phyloP scores from a whole-genome alignment of 2,329 filamentous ascomycete species.

The Drechslerella coelobrocha region DNA sequence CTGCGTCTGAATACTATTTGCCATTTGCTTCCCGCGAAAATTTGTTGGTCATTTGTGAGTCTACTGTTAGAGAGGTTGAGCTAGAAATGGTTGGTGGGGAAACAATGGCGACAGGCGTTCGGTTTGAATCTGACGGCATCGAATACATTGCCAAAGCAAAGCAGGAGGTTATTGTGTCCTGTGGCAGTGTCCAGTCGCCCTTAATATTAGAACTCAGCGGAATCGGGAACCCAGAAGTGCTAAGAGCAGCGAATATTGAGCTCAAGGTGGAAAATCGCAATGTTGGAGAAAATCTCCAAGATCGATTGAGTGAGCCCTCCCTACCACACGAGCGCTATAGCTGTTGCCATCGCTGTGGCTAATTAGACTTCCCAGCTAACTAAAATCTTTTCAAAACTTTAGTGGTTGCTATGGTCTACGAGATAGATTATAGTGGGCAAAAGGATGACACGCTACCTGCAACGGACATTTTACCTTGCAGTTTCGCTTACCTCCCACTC shows the following conservation, averaged over 20 bases:
- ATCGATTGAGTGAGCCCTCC: slow-evolving; percentile 57
- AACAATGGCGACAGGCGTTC: slow-evolving; percentile 59
- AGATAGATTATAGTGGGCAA: slow-evolving; percentile 61
- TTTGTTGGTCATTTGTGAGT: slow-evolving; percentile 62
- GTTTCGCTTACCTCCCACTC: slow-evolving; percentile 61
- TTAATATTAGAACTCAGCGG: slow-evolving; percentile 69
- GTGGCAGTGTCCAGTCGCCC: slow-evolving; percentile 66
- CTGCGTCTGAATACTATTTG: slow-evolving; percentile 59
- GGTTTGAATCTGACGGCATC: slow-evolving; percentile 59
- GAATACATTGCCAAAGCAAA: slow-evolving; percentile 51
- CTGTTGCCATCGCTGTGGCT: background rate
- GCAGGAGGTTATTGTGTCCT: slow-evolving; percentile 67
- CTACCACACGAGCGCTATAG: background rate
- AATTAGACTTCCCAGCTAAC: no score
- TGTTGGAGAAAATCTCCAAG: slow-evolving; percentile 64
- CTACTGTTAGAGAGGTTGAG: slow-evolving; percentile 61
- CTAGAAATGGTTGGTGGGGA: slow-evolving; percentile 56
- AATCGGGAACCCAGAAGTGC: slow-evolving; percentile 62
- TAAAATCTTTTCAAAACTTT: slow-evolving; percentile 37
- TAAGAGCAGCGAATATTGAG: slow-evolving; percentile 60
- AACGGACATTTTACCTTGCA: slow-evolving; percentile 58
- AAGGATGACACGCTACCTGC: slow-evolving; percentile 59
- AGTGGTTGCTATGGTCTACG: slow-evolving; percentile 61
- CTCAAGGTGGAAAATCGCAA: slow-evolving; percentile 60
- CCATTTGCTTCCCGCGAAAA: slow-evolving; percentile 59